Evolutionary conservation across 2,329 filamentous ascomycete species (phyloP), one percentile per base, ranked within the genome.

Genomic region (Trichoderma oligosporum): DNA sequence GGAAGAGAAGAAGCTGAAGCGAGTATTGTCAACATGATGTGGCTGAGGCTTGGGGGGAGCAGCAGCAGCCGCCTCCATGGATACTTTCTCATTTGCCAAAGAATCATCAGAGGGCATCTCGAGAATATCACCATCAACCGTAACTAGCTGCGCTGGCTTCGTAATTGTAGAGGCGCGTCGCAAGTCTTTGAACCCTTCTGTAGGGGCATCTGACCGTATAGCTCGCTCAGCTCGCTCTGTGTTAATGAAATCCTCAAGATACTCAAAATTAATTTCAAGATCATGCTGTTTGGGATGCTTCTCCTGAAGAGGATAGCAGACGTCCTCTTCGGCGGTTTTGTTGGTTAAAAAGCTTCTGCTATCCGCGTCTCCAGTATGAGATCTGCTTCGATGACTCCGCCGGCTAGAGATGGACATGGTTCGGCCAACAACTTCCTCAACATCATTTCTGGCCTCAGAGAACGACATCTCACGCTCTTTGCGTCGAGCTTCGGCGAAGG

Each of bases 1-100:
- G 0, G 94, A 97, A 0, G 92, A 97, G 73, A 99, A 99, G 75
- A 97, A 97, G 61, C 92, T 94, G 76, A 96, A 97, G 4, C 93
- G 84, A 68, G 92, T 94, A 29, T 83, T 81, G 58, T 90, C 86
- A 45, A 79, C 70, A 35, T 74, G 72, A 2, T 65, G 64, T 12
- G 67, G 66, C n/a, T 66, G 70, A 14, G 71, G 64, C 62, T 75
- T 75, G 24, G 78, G 73, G 4, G 72, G 61, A 7, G 68, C 63
- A 4, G 71, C 60, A 6, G 67, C 64, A n/a, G 61, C 58, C 3
- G 65, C 65, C 1, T 67, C 63, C 3, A 75, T 70, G 0, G 71
- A 61, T 2, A 61, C 65, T 66, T 85, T 84, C 66, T 85, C 83
- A 14, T 69, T 57, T 63, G 71, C 38, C 38, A 68, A 65, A 1